These are phyloP conservation scores for Trichoderma gamsii DNA, from an alignment of 495 filamentous ascomycete species.

Conservation along the genomic window DNA sequence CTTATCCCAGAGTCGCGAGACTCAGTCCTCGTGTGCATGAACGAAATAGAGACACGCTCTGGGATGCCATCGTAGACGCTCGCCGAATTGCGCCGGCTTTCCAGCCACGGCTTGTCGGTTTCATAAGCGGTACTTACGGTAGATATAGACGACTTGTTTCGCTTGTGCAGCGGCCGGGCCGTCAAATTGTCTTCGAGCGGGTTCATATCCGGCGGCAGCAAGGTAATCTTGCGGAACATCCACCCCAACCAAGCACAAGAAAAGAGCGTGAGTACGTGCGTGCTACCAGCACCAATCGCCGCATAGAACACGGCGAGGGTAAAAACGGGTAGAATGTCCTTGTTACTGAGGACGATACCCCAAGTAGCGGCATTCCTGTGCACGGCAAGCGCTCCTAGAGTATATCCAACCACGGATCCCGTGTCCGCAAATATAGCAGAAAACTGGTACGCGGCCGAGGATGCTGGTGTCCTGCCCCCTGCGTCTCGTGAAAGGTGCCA, in stretches of 20 bases:
- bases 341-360: slow-evolving; percentile 51
- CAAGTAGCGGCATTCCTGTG: slow-evolving; percentile 51
- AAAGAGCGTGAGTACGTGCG: slow-evolving; percentile 64
- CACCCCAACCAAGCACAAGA: slow-evolving; percentile 65
- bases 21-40: slow-evolving; percentile 63
- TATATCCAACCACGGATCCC: slow-evolving; percentile 68
- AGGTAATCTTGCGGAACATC: slow-evolving; percentile 72
- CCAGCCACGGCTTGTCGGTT: slow-evolving; percentile 48
- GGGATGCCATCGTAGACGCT: slow-evolving; percentile 49
- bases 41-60: slow-evolving; percentile 58
- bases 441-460: slow-evolving; percentile 76
- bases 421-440: slow-evolving; percentile 70
- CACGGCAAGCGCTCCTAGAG: slow-evolving; percentile 59
- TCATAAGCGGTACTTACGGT: slow-evolving; percentile 49
- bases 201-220: slow-evolving; percentile 86
- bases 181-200: slow-evolving; percentile 83
- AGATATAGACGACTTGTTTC: slow-evolving; percentile 65
- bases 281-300: slow-evolving; percentile 51
- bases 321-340: slow-evolving; percentile 46
- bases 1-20: slow-evolving; percentile 44
- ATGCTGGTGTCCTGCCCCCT: slow-evolving; percentile 61
- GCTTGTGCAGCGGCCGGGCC: slow-evolving; percentile 59
- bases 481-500: slow-evolving; percentile 68
- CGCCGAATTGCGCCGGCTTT: slow-evolving; percentile 43
- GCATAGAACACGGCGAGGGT: slow-evolving; percentile 57